These are phyloP conservation scores for Phytopythium boreale DNA, from an alignment of 352 stramenopile genomes.

Conservation along the genomic window DNA sequence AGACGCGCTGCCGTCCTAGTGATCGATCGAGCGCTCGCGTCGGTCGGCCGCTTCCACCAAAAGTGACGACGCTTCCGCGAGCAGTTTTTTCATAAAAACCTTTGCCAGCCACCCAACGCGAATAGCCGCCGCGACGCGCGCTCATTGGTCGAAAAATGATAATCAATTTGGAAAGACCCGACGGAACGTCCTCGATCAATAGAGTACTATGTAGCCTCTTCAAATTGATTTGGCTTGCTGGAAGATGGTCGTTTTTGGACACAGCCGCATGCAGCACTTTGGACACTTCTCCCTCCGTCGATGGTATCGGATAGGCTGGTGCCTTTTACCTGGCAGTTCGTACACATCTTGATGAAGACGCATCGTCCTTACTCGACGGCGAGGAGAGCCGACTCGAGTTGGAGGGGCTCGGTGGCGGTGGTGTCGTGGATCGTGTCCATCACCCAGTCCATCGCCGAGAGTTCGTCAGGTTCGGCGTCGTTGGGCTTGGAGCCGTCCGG, in stretches of 20 bases:
- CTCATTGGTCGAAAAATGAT: conserved; percentile 3
- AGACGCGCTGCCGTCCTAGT: background rate
- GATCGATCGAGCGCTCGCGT: background rate
- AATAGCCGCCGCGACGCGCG: background rate
- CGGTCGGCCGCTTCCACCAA: conserved; percentile 1
- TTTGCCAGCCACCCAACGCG: conserved; percentile 8
- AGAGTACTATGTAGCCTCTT: background rate
- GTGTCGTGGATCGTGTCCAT: conserved; percentile 4
- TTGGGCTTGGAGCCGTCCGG: conserved; percentile 70
- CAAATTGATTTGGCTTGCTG: background rate
- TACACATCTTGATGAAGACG: background rate
- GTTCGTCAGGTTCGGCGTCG: conserved; percentile 1
- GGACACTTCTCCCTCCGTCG: too few relatives aligned
- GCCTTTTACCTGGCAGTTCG: too few relatives aligned
- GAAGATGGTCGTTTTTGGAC: background rate
- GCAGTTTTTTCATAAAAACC: conserved; percentile 2
- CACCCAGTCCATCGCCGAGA: conserved; percentile 6
- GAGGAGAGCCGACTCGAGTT: conserved; percentile 21
- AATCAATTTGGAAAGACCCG: background rate
- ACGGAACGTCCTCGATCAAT: background rate
- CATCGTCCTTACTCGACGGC: conserved; percentile 26
- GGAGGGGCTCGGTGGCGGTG: conserved; percentile 13
- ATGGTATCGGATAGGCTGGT: too few relatives aligned
- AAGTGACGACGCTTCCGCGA: conserved; percentile 7
- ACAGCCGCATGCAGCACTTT: background rate